These are phyloP conservation scores for Phanerochaete carnosa DNA, from an alignment of 768 basidiomycete genomes.

Conservation along the genomic window DNA sequence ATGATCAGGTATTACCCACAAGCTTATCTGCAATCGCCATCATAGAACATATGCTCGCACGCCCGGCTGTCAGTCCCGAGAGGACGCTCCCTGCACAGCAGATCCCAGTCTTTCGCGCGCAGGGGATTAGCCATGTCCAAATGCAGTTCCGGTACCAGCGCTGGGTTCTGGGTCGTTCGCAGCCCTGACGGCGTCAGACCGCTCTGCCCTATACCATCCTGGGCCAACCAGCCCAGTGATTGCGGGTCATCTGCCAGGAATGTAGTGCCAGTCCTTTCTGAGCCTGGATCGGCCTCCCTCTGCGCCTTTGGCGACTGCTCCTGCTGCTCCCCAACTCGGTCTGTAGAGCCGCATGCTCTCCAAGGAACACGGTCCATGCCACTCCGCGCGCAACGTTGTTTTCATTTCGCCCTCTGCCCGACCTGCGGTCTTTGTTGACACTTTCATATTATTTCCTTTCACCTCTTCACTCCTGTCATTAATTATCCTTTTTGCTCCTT, in stretches of 20 bases:
- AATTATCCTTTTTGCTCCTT: constrained; percentile 2
- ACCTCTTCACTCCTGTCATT: background rate
- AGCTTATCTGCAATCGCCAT: constrained; percentile 16
- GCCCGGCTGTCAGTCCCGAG: constrained; percentile 6
- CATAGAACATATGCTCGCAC: background rate
- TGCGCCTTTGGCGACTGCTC: background rate
- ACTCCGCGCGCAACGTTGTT: constrained; percentile 41
- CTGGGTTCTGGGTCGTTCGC: constrained; percentile 4
- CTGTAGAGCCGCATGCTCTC: constrained; percentile 20
- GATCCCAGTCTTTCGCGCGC: background rate
- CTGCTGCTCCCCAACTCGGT: constrained; percentile 16
- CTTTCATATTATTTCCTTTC: background rate
- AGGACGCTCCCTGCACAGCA: background rate
- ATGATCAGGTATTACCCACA: background rate
- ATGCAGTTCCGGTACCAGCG: background rate
- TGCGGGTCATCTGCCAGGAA: constrained; percentile 12
- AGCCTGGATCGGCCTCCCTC: background rate
- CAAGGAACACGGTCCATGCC: constrained; percentile 11
- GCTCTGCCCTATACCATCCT: constrained; percentile 5
- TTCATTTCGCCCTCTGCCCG: constrained; percentile 35
- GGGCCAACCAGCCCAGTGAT: constrained; percentile 1
- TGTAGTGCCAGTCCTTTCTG: constrained; percentile 1
- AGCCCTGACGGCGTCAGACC: background rate
- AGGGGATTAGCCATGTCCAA: background rate
- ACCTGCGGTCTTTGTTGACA: constrained; percentile 2